Evolutionary conservation across 2,329 filamentous ascomycete species (phyloP).

Genomic region (Pseudogymnoascus sp.): DNA sequence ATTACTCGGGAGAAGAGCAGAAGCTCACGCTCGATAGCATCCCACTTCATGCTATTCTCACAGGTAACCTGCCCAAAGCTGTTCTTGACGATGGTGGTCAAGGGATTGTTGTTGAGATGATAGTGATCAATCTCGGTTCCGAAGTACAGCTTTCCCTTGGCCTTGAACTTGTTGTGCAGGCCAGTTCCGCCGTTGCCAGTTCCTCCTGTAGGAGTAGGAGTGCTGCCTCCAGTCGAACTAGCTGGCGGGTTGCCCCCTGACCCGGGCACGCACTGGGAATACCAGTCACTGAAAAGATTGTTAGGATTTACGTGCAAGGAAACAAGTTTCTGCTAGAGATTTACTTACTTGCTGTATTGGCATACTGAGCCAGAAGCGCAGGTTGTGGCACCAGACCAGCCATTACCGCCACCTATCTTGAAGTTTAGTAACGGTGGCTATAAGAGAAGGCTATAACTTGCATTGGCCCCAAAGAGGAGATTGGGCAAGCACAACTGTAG

Average conservation of each 20-base stretch:
- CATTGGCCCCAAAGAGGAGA: background rate
- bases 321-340: background rate
- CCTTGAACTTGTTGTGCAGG: constrained; percentile 50
- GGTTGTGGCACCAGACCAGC: background rate
- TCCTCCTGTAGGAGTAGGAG: constrained; percentile 1
- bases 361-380: background rate
- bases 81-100: constrained; percentile 48
- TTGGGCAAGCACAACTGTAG: background rate
- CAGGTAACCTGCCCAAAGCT: constrained; percentile 59
- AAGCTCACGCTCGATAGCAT: constrained; percentile 41
- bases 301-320: background rate
- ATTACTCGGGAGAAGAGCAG: background rate
- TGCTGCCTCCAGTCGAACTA: background rate
- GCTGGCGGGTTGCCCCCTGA: constrained; percentile 3
- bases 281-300: constrained; percentile 2
- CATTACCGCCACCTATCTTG: background rate
- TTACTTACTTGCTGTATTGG: background rate
- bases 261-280: constrained; percentile 13
- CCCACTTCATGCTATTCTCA: constrained; percentile 69
- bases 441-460: background rate
- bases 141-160: constrained; percentile 59
- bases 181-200: constrained; percentile 30
- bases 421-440: background rate
- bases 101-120: constrained; percentile 42
- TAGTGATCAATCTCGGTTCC: constrained; percentile 51